Base-by-base conservation (phyloP, 257 asterid genomes). In the Catharanthus roseus region DNA sequence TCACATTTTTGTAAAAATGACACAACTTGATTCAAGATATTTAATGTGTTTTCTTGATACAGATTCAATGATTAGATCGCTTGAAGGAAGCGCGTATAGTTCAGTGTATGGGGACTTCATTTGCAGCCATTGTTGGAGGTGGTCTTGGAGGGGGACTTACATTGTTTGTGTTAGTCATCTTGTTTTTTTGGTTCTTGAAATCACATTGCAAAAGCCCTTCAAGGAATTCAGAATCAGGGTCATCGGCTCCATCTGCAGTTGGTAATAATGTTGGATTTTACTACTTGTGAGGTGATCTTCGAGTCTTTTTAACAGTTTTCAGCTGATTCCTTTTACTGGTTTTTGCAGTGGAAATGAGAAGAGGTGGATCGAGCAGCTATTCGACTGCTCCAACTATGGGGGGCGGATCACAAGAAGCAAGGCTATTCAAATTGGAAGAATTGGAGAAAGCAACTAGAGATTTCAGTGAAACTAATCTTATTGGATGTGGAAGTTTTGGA, bases 221-320 rank as follows among this genome's bases (percentile, higher is more conserved):
- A 15, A 87, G 60, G 78, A 88, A 81, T 58, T 90, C 96, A 8
- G 93, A 88, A 60, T 76, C 93, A 11, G 86, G 77, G 58, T 90
- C 96, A 58, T 88, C 95, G 53, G 90, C 82, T 73, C 91, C 87
- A 66, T 85, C 96, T 69, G 87, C 90, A 76, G 86, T 74, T 70
- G 89, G 88, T 87, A 86, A 78, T 67, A 21, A n/a, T n/a, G n/a
- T n/a, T n/a, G n/a, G n/a, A n/a, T n/a, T 54, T 15, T 50, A 67
- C 12, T 50, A 12, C 15, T 19, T 16, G n/a, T n/a, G n/a, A n/a
- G 38, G 56, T 39, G 42, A n/a, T 39, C 38, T 51, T 36, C 18
- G 21, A 45, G 6, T 1, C 18, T 24, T 38, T 41, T 68, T 5
- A 23, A 28, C 67, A 42, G 44, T 68, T 31, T 38, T 72, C 75